Evolutionary conservation across 192 early-diverging fungal genomes (phyloP).

Genomic region (Chytriomyces confervae): DNA sequence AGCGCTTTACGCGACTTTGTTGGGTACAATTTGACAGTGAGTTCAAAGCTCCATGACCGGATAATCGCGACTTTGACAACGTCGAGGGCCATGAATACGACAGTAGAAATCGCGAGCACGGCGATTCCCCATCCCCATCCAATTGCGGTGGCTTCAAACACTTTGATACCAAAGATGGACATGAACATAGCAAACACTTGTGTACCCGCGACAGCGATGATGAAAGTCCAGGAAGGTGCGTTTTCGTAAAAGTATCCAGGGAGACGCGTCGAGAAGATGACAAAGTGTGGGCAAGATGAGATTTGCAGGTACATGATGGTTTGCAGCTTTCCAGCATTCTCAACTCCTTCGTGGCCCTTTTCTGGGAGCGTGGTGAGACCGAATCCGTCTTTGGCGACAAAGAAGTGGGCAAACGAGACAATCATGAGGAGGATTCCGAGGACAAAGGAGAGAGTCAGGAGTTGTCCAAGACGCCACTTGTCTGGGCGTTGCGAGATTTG

Average conservation of each 20-base stretch:
- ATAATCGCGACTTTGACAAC: slow-evolving; percentile 89
- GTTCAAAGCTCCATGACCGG: slow-evolving; percentile 85
- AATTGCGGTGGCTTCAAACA: slow-evolving; percentile 46
- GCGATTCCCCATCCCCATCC: slow-evolving; percentile 70
- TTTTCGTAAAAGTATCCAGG: slow-evolving; percentile 89
- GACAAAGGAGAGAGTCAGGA: slow-evolving; percentile 84
- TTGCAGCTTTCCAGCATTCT: neutral
- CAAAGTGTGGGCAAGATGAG: slow-evolving; percentile 92
- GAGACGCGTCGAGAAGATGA: slow-evolving; percentile 94
- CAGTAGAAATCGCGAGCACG: slow-evolving; percentile 77
- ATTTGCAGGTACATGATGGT: slow-evolving; percentile 81
- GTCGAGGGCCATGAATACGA: slow-evolving; percentile 85
- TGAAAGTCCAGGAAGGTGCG: slow-evolving; percentile 79
- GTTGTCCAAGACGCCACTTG: slow-evolving; percentile 88
- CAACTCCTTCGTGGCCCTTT: slow-evolving; percentile 40
- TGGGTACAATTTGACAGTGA: slow-evolving; percentile 85
- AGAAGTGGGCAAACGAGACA: slow-evolving; percentile 80
- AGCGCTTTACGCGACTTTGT: slow-evolving; percentile 67
- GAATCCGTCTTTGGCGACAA: slow-evolving; percentile 74
- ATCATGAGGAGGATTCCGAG: slow-evolving; percentile 69
- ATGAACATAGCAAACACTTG: slow-evolving; percentile 93
- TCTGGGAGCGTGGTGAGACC: slow-evolving; percentile 9
- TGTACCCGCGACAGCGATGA: slow-evolving; percentile 81
- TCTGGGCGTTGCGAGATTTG: slow-evolving; percentile 79
- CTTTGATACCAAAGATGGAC: slow-evolving; percentile 70